Base-by-base conservation (phyloP, 345 rosid species). In the Gossypium mustelinum region DNA sequence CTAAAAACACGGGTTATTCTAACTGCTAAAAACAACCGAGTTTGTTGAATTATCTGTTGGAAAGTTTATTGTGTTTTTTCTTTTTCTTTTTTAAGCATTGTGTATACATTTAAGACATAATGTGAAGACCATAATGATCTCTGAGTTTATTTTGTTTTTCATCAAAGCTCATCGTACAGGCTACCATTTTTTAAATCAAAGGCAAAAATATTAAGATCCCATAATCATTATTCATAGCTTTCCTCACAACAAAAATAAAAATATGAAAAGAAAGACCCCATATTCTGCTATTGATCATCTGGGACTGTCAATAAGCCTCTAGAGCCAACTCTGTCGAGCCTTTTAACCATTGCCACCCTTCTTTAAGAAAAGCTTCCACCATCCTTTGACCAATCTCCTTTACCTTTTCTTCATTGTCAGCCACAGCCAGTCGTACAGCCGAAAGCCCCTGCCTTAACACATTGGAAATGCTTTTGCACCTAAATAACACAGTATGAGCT, bases 381-480 rank as follows among this genome's bases (percentile, higher is more conserved):
- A 94, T 94, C 78, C 70, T 84, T 82, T 86, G 83, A 29, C 98
- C 97, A 11, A 94, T 89, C 74, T 48, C 83, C 75, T 67, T 62
- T 48, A 95, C 97, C 14, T 60, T 85, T 72, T 79, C 81, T 76
- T 78, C 91, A 25, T 68, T 39, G 7, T 87, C 95, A 22, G 80
- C 78, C 78, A 94, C 81, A 0, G 97, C 97, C 75, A 6, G 89
- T 90, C 0, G 97, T 90, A 73, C 97, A 94, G 16, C 98, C 97
- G 52, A 81, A 94, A 0, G 97, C 97, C 11, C 98, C 97, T 0
- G 83, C 92, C 63, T 85, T 82, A 5, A 34, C 41, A 34, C 41
- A 34, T 34, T 5, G 41, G 41, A 34, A 7, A 34, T 34, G 7
- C 41, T 34, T 34, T 34, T 34, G 41, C 41, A 34, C 41, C 41